Evolutionary conservation across 768 basidiomycete species (phyloP).

Genomic region (Cantharellus cinnabarinus): DNA sequence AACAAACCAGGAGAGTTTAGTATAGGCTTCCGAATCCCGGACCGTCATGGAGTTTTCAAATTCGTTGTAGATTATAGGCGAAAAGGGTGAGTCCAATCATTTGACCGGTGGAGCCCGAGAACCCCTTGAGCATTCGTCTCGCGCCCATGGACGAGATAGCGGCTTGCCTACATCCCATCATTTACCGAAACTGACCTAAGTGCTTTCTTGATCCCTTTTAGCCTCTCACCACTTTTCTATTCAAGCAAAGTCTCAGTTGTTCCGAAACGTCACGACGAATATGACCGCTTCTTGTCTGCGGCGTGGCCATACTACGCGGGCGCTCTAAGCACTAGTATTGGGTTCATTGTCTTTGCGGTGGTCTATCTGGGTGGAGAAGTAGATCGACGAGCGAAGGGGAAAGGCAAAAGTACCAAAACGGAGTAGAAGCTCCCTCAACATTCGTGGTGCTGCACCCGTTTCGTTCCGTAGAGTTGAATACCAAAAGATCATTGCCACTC

Average conservation of each 20-base stretch:
- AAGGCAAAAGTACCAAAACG: constrained; percentile 25
- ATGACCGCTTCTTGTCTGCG: constrained; percentile 84
- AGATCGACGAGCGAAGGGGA: constrained; percentile 27
- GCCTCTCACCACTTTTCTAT: constrained; percentile 54
- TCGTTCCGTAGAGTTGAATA: too few species aligned
- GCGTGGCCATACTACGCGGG: constrained; percentile 93
- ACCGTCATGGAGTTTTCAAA: constrained; percentile 96
- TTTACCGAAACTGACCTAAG: background rate
- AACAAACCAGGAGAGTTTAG: constrained; percentile 48
- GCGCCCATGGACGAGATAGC: too few species aligned
- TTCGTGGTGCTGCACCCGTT: background rate
- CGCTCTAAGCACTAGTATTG: constrained; percentile 71
- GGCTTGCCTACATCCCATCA: background rate
- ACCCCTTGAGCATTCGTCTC: too few species aligned
- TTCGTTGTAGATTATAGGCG: constrained; percentile 84
- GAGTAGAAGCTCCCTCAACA: constrained; percentile 10
- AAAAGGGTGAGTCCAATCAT: constrained; percentile 39
- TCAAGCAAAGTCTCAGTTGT: constrained; percentile 69
- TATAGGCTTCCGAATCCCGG: constrained; percentile 75
- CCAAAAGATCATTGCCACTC: too few species aligned
- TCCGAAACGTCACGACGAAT: constrained; percentile 85
- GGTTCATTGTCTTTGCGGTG: constrained; percentile 68
- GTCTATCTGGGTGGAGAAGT: constrained; percentile 76
- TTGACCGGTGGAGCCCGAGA: too few species aligned
- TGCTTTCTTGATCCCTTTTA: constrained; percentile 14